Base-by-base conservation (phyloP, 352 stramenopile species). In the Phytophthora citricola region DNA sequence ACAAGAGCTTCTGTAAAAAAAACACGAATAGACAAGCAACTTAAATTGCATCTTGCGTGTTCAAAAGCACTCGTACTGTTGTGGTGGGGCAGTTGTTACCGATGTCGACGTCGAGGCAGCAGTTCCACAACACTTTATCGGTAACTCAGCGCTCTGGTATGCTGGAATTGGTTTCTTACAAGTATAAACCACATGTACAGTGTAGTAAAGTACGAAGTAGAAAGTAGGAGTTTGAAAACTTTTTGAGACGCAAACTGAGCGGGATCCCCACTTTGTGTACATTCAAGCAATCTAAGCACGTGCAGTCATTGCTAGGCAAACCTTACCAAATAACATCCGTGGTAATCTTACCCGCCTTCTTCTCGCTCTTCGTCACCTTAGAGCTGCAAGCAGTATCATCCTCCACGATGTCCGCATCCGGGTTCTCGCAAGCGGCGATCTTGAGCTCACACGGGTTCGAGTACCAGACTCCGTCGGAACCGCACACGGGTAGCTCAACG, bases 1-100 rank as follows among this genome's bases (percentile, higher is more conserved):
- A 26, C 81, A 95, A 32, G 68, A 91, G 36, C 79, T 96, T 12
- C 39, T 96, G 15, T 80, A 76, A 43, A 63, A 38, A 31, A 46
- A 36, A 4, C 31, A 36, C 31, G 31, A 36, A 36, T 36, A 36
- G 31, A 36, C 31, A 14, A 32, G 7, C 29, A 32, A 31, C 17
- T 20, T 20, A 20, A 20, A 20, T 20, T 20, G 17, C 17, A 20
- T 20, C 17, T 20, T 20, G 17, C 17, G 17, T 20, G 17, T 20
- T 20, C 17, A 20, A 26, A 26, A 26, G 24, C 24, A 4, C 24
- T 26, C 24, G 24, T 26, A 26, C 4, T 26, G 24, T 4, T 26
- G 1, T 4, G 24, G 24, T 26, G 24, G 24, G 24, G 17, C 17
- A 20, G 17, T 20, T 20, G 17, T 20, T 20, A 20, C 0, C 24